Percentiles rank a stretch among this genome's conserved stretches.
Conservation (phyloP, 306 rosid genomes). For the Ziziphus jujuba region DNA sequence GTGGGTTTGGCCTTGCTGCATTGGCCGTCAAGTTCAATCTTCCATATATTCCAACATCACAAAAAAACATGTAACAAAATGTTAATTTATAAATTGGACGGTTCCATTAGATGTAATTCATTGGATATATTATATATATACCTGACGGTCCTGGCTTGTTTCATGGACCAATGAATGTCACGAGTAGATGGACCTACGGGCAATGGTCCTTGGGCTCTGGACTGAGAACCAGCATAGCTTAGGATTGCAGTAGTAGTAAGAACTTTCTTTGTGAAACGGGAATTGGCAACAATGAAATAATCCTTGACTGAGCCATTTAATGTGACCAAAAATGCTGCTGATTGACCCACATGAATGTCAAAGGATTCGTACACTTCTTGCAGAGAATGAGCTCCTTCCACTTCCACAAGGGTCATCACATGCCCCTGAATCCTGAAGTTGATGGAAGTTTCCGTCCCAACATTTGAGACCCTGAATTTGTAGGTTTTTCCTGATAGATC, state of each 20-base stretch:
- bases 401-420: constrained; percentile 63
- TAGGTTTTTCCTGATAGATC: constrained; percentile 60
- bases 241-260: constrained; percentile 54
- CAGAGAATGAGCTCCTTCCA: constrained; percentile 80
- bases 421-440: constrained; percentile 77
- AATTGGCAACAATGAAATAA: constrained; percentile 57
- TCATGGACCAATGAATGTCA: constrained; percentile 61
- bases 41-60: too few species aligned
- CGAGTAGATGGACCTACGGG: constrained; percentile 57
- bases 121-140: background rate
- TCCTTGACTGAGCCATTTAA: constrained; percentile 28
- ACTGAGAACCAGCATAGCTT: constrained; percentile 58
- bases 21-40: constrained; percentile 88
- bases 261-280: constrained; percentile 50
- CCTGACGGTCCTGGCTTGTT: constrained; percentile 87
- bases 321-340: constrained; percentile 59
- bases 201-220: constrained; percentile 41
- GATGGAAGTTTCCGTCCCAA: constrained; percentile 58
- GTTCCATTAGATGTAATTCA: too few species aligned
- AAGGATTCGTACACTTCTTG: constrained; percentile 64
- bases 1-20: constrained; percentile 98
- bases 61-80: background rate
- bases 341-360: constrained; percentile 79
- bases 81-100: too few species aligned
- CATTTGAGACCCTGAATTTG: constrained; percentile 79